A percentile compares a stretch with the other conserved stretches of the same genome.
Conservation (phyloP, 1,139 yeast genomes). For the Yamadazyma songkhlaensis region DNA sequence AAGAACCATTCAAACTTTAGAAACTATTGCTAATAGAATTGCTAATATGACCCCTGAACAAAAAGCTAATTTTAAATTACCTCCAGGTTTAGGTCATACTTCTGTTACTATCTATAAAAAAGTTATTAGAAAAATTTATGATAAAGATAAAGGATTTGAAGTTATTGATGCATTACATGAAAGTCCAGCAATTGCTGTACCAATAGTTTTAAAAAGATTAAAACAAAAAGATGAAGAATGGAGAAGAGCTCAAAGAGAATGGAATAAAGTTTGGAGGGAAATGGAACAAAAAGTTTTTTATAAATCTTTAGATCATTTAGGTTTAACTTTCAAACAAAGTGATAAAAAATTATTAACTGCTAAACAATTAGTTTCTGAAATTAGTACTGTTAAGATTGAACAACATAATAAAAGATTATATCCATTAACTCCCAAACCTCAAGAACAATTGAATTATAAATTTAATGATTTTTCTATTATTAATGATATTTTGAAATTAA, state of each 20-base stretch:
- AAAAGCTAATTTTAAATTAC: slow-evolving; percentile 78
- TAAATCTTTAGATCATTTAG: slow-evolving; percentile 92
- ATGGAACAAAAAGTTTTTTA: slow-evolving; percentile 93
- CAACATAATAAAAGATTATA: slow-evolving; percentile 75
- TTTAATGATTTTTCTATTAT: slow-evolving; percentile 69
- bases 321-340: slow-evolving; percentile 92
- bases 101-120: slow-evolving; percentile 89
- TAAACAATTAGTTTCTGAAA: slow-evolving; percentile 86
- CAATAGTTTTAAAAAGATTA: slow-evolving; percentile 83
- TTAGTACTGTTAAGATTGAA: slow-evolving; percentile 88
- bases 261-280: slow-evolving; percentile 99
- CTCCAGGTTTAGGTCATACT: slow-evolving; percentile 91
- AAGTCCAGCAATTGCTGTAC: slow-evolving; percentile 92
- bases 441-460: slow-evolving; percentile 70
- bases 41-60: slow-evolving; percentile 93
- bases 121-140: slow-evolving; percentile 88
- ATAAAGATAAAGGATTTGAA: slow-evolving; percentile 91
- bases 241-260: slow-evolving; percentile 97
- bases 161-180: slow-evolving; percentile 95
- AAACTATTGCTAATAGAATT: slow-evolving; percentile 91
- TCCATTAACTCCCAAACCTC: slow-evolving; percentile 84
- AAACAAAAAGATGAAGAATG: slow-evolving; percentile 99
- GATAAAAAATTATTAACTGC: slow-evolving; percentile 91
- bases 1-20: slow-evolving; percentile 91
- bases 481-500: slow-evolving; percentile 68